Base-by-base conservation (phyloP, 164 flowering plant species). In the Kalanchoe fedtschenkoi region DNA sequence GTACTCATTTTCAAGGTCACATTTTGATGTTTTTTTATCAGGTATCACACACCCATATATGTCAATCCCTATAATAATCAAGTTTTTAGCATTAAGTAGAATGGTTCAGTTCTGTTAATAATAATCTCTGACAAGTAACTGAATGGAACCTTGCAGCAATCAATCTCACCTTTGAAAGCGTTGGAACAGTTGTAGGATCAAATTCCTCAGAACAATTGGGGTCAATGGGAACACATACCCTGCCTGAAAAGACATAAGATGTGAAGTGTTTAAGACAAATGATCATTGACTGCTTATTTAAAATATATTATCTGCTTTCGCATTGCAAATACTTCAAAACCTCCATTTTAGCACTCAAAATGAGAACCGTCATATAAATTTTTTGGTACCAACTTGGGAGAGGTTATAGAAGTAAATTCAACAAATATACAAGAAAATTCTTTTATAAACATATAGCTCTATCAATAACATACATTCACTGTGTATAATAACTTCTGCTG, bases 171-270 rank as follows among this genome's bases (percentile, higher is more conserved):
- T 75, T 65, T 38, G 93, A 80, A 77, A 91, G 93, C 30, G 95
- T 84, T 44, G 99, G 99, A 14, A 84, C 96, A 67, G 75, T 44
- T 32, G 82, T 77, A 17, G 96, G 99, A 84, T 95, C 96, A 75
- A 95, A 95, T 28, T 91, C 91, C 66, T 91, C 96, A 68, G 96
- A 91, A 13, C 57, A 17, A 9, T 78, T 63, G 39, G 99, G 96
- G 68, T 91, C 91, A 73, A 95, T 89, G 4, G 99, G 99, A 65
- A 95, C 80, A 73, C 99, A 95, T 46, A 91, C 91, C 73, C 85
- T 90, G 26, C 99, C 97, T 95, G 77, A 6, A 63, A 63, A 56
- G 19, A 19, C 26, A 46, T n/a, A 14, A 4, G 7, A n/a, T 4
- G 17, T 3, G 35, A 51, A 62, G 19, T 39, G 4, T 9, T 61